Conservation (phyloP, 306 rosid species). For the Hippophae tibetana region DNA sequence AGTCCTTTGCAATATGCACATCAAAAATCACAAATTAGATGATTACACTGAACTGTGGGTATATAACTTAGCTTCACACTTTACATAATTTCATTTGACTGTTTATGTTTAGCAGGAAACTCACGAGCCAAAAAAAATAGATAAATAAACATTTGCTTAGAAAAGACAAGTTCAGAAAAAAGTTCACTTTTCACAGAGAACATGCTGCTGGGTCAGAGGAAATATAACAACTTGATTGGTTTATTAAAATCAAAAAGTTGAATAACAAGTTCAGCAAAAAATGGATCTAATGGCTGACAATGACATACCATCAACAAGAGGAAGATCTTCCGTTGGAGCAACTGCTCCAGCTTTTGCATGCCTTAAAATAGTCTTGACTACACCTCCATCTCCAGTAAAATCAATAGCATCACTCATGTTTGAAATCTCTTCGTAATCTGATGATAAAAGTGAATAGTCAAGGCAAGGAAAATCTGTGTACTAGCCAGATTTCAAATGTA, state of each 20-base stretch:
- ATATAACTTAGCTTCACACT: no score
- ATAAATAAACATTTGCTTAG: no score
- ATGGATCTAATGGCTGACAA: background rate
- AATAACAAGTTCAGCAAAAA: background rate
- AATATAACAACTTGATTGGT: no score
- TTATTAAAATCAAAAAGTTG: background rate
- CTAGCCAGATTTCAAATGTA: background rate
- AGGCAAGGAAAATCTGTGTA: background rate
- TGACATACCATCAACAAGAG: constrained; percentile 77
- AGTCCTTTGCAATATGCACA: no score
- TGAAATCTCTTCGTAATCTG: constrained; percentile 27
- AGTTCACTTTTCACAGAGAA: no score
- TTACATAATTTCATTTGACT: no score
- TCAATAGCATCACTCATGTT: constrained; percentile 75
- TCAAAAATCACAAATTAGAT: no score
- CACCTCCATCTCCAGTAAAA: constrained; percentile 89
- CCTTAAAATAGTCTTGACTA: constrained; percentile 60
- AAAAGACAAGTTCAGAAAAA: no score
- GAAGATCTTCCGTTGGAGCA: constrained; percentile 73
- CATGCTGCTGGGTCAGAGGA: no score
- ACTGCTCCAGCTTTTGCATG: constrained; percentile 67
- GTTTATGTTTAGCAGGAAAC: no score
- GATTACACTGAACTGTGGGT: no score
- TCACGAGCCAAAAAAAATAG: no score
- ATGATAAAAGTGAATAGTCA: background rate